phyloP scores from a whole-genome alignment of 1,284 basidiomycete species.

The Ceratobasidium theobromae region DNA sequence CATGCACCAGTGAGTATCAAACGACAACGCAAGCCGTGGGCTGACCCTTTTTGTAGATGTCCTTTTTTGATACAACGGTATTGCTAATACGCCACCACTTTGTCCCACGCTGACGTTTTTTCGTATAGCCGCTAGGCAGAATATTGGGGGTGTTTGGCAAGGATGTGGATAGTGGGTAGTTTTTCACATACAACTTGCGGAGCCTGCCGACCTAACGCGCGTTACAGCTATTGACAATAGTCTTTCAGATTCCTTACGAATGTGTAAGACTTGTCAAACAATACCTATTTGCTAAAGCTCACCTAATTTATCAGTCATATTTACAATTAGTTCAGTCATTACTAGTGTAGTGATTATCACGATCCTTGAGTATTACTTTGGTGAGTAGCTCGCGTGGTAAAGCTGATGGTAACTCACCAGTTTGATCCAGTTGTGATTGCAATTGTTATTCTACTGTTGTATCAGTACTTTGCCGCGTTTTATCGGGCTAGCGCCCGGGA shows the following conservation, averaged over 20 bases:
- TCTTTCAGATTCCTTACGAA: slow-evolving; percentile 65
- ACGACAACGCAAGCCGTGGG: neutral
- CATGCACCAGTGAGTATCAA: slow-evolving; percentile 51
- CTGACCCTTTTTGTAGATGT: slow-evolving; percentile 47
- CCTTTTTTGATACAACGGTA: slow-evolving; percentile 69
- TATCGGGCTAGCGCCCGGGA: slow-evolving; percentile 70
- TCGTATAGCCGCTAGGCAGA: slow-evolving; percentile 57
- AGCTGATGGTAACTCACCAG: neutral
- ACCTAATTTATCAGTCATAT: slow-evolving; percentile 45
- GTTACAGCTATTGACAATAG: slow-evolving; percentile 60
- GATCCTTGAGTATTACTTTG: slow-evolving; percentile 70
- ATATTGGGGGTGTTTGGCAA: slow-evolving; percentile 66
- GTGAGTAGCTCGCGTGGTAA: slow-evolving; percentile 43
- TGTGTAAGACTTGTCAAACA: slow-evolving; percentile 49
- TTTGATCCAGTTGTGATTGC: slow-evolving; percentile 47
- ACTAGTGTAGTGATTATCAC: slow-evolving; percentile 67
- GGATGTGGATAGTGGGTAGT: slow-evolving; percentile 57
- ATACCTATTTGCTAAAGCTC: neutral
- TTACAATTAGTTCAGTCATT: slow-evolving; percentile 55
- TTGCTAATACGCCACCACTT: slow-evolving; percentile 34
- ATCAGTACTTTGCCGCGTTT: slow-evolving; percentile 59
- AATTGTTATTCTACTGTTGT: slow-evolving; percentile 55
- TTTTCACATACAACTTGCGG: neutral
- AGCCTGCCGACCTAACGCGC: slow-evolving; percentile 17
- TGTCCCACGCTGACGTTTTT: too few species aligned